These are phyloP conservation scores for Guadua angustifolia DNA, from an alignment of 176 grass and related monocot species.

Conservation along the genomic window DNA sequence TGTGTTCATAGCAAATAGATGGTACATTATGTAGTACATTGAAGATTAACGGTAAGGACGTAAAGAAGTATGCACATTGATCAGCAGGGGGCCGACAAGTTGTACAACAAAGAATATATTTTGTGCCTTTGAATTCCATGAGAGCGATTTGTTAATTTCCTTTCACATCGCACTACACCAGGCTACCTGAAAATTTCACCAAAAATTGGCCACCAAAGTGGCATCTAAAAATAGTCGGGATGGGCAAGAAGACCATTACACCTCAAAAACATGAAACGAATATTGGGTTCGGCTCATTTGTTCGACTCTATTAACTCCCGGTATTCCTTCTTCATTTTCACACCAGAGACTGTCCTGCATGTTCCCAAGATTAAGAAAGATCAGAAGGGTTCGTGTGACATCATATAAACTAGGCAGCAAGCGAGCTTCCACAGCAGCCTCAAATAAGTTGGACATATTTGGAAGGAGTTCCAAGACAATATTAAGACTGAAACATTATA, in stretches of 20 bases:
- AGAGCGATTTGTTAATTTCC: conserved; percentile 29
- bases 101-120: conserved; percentile 57
- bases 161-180: conserved; percentile 16
- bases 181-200: conserved; percentile 32
- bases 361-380: conserved; percentile 39
- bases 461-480: neutral
- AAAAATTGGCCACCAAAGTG: conserved; percentile 45
- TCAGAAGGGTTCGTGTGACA: neutral
- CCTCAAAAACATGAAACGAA: conserved; percentile 25
- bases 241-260: conserved; percentile 14
- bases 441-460: neutral
- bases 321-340: conserved; percentile 99
- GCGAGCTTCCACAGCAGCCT: neutral
- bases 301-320: conserved; percentile 81
- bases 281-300: conserved; percentile 58
- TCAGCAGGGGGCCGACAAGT: conserved; percentile 12
- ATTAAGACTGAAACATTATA: neutral
- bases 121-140: conserved; percentile 24
- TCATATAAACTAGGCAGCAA: neutral
- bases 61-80: conserved; percentile 1
- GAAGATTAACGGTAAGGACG: neutral
- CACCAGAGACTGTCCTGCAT: conserved; percentile 83
- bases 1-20: neutral
- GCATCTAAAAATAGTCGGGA: conserved; percentile 27
- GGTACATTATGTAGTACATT: neutral